These are phyloP conservation scores for Bryoerythrophyllum caledonicum DNA, from an alignment of 225 moss, liverwort and hornwort species.

Conservation along the genomic window DNA sequence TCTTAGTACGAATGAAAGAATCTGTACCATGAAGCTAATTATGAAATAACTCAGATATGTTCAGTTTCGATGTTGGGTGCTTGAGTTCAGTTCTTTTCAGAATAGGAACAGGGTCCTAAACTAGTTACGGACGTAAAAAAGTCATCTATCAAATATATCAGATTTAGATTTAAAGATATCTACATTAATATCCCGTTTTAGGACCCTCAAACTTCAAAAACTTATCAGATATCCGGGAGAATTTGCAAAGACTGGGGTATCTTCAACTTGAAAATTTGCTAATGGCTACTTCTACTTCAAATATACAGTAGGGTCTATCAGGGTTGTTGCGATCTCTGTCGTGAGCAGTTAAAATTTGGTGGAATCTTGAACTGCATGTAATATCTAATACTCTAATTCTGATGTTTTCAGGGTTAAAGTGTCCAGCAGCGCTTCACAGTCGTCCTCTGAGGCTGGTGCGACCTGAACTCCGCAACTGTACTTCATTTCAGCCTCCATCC, in stretches of 20 bases:
- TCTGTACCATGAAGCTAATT: not conserved
- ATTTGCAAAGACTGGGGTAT: not conserved
- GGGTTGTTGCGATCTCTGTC: not conserved
- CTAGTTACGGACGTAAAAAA: not conserved
- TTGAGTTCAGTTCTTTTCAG: constrained; percentile 25
- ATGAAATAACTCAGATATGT: constrained; percentile 3
- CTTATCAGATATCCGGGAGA: not conserved
- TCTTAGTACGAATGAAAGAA: constrained; percentile 2
- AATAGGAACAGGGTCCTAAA: constrained; percentile 7
- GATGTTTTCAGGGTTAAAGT: constrained; percentile 30
- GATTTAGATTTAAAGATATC: not conserved
- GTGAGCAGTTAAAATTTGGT: not conserved
- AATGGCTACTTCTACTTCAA: not conserved
- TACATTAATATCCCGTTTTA: not conserved
- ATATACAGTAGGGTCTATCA: not conserved
- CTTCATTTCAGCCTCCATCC: constrained; percentile 16
- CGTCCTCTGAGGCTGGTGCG: constrained; percentile 23
- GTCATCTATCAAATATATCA: not conserved
- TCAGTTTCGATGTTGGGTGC: constrained; percentile 21
- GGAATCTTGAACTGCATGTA: not conserved
- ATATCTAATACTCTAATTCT: constrained; percentile 4
- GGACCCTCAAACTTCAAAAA: not conserved
- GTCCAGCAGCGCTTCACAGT: constrained; percentile 23
- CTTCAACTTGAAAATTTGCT: not conserved
- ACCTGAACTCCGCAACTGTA: constrained; percentile 20